Evolutionary conservation across 768 basidiomycete species (phyloP).

Genomic region (Phlegmacium glaucopus): DNA sequence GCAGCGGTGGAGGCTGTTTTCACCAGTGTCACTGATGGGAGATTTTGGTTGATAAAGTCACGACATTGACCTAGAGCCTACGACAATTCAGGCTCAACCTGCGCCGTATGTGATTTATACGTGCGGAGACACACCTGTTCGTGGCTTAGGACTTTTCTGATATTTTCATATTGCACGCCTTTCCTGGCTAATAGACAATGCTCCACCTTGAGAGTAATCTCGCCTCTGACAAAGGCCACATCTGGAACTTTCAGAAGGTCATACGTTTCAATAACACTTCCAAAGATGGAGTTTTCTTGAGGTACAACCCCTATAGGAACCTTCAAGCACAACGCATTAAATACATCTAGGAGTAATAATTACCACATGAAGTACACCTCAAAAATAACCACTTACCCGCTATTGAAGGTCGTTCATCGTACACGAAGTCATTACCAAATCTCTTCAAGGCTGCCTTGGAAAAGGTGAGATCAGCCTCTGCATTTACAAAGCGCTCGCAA

Average conservation of each 20-base stretch:
- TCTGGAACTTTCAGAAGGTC: conserved; percentile 52
- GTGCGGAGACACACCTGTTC: conserved; percentile 56
- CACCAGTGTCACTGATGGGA: conserved; percentile 51
- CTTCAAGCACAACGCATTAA: conserved; percentile 43
- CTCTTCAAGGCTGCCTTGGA: conserved; percentile 36
- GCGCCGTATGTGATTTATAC: background rate
- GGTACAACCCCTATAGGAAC: conserved; percentile 65
- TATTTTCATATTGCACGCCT: conserved; percentile 52
- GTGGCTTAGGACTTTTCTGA: conserved; percentile 67
- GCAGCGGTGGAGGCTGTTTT: conserved; percentile 71
- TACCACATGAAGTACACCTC: background rate
- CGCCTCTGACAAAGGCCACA: conserved; percentile 54
- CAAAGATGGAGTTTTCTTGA: conserved; percentile 78
- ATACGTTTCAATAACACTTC: conserved; percentile 72
- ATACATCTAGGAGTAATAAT: conserved; percentile 46
- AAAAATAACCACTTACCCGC: conserved; percentile 22
- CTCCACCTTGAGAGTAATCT: conserved; percentile 54
- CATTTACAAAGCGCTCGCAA: background rate
- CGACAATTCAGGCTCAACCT: background rate
- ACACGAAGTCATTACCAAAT: conserved; percentile 31
- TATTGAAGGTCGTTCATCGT: conserved; percentile 33
- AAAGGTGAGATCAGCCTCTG: background rate
- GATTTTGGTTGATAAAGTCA: conserved; percentile 48
- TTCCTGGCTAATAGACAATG: conserved; percentile 67
- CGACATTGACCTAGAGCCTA: conserved; percentile 80